Percentiles rank a stretch among this genome's conserved stretches.
These are phyloP conservation scores for Priceomyces medius DNA, from an alignment of 805 yeast genomes.

Conservation along the genomic window DNA sequence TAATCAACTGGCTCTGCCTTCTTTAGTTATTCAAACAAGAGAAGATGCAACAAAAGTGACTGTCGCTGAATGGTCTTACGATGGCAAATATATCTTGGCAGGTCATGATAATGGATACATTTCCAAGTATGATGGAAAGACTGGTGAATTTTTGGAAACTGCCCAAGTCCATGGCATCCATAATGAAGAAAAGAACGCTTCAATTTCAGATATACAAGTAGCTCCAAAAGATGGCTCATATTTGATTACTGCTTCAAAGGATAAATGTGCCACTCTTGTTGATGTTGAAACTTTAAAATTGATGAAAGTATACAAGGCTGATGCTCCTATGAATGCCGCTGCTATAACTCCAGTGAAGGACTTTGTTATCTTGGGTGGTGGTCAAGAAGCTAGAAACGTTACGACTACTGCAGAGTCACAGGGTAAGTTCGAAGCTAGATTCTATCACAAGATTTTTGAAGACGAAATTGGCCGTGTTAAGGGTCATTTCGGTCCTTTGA, in stretches of 20 bases:
- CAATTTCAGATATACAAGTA: constrained; percentile 86
- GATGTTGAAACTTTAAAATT: constrained; percentile 74
- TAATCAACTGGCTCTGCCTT: constrained; percentile 54
- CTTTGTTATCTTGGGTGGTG: constrained; percentile 94
- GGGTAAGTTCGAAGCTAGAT: constrained; percentile 96
- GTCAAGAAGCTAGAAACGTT: constrained; percentile 98
- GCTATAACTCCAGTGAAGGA: constrained; percentile 92
- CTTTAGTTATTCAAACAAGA: constrained; percentile 57
- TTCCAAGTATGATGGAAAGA: constrained; percentile 72
- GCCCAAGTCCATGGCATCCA: constrained; percentile 70
- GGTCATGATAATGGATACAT: constrained; percentile 88
- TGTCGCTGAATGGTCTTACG: constrained; percentile 85
- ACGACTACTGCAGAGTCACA: constrained; percentile 93
- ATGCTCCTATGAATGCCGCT: constrained; percentile 94
- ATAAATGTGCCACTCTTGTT: constrained; percentile 74
- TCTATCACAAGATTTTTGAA: constrained; percentile 90
- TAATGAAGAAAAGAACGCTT: constrained; percentile 40
- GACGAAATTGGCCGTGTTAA: constrained; percentile 96
- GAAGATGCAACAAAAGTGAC: constrained; percentile 61
- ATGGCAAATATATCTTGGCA: constrained; percentile 70
- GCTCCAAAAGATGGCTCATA: constrained; percentile 77
- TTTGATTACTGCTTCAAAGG: constrained; percentile 90
- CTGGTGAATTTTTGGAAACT: constrained; percentile 66
- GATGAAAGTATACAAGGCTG: constrained; percentile 76
- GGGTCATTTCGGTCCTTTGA: constrained; percentile 99